These are phyloP conservation scores for Hypoxylon fuscum DNA, from an alignment of 495 filamentous ascomycete genomes.

Conservation along the genomic window DNA sequence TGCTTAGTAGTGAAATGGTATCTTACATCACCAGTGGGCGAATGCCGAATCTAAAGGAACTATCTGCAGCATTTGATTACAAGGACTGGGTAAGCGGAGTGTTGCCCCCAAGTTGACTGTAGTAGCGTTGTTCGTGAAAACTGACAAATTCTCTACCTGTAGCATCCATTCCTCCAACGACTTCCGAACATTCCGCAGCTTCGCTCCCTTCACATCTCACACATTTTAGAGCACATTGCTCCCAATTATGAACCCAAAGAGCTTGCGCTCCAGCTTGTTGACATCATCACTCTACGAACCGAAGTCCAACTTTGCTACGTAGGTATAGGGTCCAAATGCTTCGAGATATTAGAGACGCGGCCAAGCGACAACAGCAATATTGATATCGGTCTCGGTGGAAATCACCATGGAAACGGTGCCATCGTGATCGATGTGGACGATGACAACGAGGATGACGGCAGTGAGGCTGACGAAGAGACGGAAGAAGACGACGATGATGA, in stretches of 20 bases:
- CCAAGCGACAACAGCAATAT: slow-evolving; percentile 56
- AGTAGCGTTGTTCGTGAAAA: slow-evolving; percentile 10
- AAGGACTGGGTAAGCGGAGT: slow-evolving; percentile 80
- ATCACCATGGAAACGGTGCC: slow-evolving; percentile 47
- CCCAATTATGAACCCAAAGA: slow-evolving; percentile 69
- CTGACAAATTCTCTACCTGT: slow-evolving; percentile 34
- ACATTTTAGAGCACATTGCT: slow-evolving; percentile 72
- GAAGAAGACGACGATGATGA: slow-evolving; percentile 59
- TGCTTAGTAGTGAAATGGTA: slow-evolving; percentile 76
- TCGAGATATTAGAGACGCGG: slow-evolving; percentile 81
- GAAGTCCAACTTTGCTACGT: slow-evolving; percentile 86
- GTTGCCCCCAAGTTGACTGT: slow-evolving; percentile 4
- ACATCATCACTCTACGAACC: slow-evolving; percentile 85
- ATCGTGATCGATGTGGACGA: slow-evolving; percentile 55
- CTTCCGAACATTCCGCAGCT: slow-evolving; percentile 80
- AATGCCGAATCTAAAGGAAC: slow-evolving; percentile 78
- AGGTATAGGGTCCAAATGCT: slow-evolving; percentile 84
- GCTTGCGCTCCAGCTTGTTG: slow-evolving; percentile 82
- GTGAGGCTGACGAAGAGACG: slow-evolving; percentile 57
- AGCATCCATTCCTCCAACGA: slow-evolving; percentile 90
- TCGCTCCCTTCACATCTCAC: slow-evolving; percentile 79
- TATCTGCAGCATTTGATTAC: slow-evolving; percentile 80
- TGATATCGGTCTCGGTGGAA: slow-evolving; percentile 49
- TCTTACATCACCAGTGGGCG: slow-evolving; percentile 82
- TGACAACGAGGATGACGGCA: slow-evolving; percentile 51